Evolutionary conservation across 2,329 filamentous ascomycete species (phyloP).

Genomic region (Coniosporium tulheliwenetii): DNA sequence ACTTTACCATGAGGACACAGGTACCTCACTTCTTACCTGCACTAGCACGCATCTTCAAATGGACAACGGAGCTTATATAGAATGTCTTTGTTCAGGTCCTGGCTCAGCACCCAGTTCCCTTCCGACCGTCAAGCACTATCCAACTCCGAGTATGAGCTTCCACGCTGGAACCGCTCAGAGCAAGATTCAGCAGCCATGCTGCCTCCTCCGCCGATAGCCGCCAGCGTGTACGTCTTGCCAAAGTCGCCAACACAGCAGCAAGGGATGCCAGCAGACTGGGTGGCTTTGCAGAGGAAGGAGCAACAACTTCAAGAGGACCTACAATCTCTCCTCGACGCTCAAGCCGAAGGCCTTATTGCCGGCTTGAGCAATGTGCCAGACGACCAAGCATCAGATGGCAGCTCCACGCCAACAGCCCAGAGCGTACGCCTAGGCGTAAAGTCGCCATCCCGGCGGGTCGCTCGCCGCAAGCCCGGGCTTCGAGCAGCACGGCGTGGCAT

Average conservation of each 20-base stretch:
- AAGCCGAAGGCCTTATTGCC: constrained; percentile 40
- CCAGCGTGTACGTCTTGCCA: neutral
- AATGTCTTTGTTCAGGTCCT: no score
- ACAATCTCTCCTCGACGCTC: constrained; percentile 43
- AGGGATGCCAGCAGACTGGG: constrained; percentile 21
- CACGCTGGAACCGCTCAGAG: no score
- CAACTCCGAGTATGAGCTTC: no score
- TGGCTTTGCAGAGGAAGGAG: constrained; percentile 36
- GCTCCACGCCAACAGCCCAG: constrained; percentile 29
- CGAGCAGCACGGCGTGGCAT: constrained; percentile 50
- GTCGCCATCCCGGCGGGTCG: constrained; percentile 43
- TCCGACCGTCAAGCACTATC: no score
- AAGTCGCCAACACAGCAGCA: neutral
- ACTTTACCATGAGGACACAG: no score
- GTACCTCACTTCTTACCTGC: no score
- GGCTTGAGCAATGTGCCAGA: constrained; percentile 28
- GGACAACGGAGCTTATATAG: no score
- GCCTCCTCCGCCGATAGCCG: constrained; percentile 2
- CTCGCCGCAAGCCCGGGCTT: constrained; percentile 38
- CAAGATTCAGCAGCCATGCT: neutral
- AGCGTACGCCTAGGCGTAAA: constrained; percentile 30
- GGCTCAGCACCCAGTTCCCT: no score
- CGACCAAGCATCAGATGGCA: constrained; percentile 31
- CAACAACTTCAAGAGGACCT: constrained; percentile 40
- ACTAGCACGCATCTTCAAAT: no score